Conservation (phyloP, 2,329 filamentous ascomycete genomes). For the Leptoxyphium fumago region DNA sequence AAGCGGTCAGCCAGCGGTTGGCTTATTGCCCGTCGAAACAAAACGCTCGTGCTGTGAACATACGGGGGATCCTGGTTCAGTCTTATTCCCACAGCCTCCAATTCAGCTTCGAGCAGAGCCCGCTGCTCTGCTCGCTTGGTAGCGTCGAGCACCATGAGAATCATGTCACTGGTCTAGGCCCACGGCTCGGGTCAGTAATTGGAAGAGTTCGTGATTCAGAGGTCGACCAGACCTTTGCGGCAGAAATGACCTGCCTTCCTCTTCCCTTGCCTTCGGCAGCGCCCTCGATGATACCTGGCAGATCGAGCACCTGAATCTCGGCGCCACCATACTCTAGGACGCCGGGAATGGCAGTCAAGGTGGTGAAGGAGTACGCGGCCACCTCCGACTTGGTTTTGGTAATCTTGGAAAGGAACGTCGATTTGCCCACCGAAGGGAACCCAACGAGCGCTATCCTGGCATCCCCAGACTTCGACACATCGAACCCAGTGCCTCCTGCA, state of each 20-base stretch:
- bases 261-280: constrained; percentile 90
- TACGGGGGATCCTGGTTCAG: constrained; percentile 84
- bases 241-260: constrained; percentile 91
- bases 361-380: constrained; percentile 93
- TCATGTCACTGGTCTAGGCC: constrained; percentile 69
- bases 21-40: not conserved
- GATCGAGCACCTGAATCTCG: constrained; percentile 93
- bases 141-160: constrained; percentile 92
- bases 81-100: constrained; percentile 89
- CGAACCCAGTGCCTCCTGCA: constrained; percentile 68
- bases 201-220: not conserved
- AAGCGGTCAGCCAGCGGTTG: constrained; percentile 1
- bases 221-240: constrained; percentile 51
- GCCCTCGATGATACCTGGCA: constrained; percentile 96
- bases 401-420: constrained; percentile 95
- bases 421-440: constrained; percentile 98
- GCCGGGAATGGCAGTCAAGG: constrained; percentile 89
- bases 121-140: constrained; percentile 94
- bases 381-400: constrained; percentile 96
- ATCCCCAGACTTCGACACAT: constrained; percentile 89
- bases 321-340: constrained; percentile 95
- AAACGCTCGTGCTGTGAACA: constrained; percentile 16
- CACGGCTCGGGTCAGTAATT: constrained; percentile 2
- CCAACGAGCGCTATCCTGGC: constrained; percentile 92
- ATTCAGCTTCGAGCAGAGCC: constrained; percentile 72